These are phyloP conservation scores for Lophiostoma macrostomum DNA, from an alignment of 495 filamentous ascomycete genomes.

Conservation along the genomic window DNA sequence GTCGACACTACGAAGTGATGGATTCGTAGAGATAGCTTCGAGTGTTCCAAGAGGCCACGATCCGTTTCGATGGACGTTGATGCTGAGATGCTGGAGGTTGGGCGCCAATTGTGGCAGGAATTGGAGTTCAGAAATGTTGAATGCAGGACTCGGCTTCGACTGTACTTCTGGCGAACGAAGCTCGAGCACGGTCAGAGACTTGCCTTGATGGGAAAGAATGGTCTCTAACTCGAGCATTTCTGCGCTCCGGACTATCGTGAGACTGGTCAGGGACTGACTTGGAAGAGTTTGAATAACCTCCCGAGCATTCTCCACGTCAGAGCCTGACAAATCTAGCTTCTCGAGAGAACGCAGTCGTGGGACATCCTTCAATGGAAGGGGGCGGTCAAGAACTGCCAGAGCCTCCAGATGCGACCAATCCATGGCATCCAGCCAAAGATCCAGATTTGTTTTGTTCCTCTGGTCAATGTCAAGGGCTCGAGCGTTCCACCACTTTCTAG, in stretches of 20 bases:
- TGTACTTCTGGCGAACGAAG: background rate
- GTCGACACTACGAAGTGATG: conserved; percentile 3
- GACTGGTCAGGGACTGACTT: background rate
- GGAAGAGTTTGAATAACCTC: background rate
- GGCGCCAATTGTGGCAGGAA: background rate
- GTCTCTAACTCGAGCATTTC: background rate
- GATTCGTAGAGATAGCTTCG: background rate
- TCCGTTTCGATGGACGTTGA: conserved; percentile 14
- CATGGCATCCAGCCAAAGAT: conserved; percentile 17
- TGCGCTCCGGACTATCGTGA: background rate
- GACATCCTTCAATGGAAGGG: background rate
- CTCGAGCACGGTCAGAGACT: background rate
- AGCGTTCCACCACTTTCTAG: background rate
- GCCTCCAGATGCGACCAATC: conserved; percentile 8
- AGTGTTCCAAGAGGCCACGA: conserved; percentile 4
- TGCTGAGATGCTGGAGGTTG: background rate
- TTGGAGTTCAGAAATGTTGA: background rate
- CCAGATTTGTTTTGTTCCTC: conserved; percentile 1
- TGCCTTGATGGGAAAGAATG: background rate
- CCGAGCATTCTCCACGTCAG: background rate
- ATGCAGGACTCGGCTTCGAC: background rate
- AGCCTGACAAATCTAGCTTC: background rate
- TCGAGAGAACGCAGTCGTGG: background rate
- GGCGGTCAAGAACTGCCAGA: background rate
- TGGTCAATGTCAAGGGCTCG: background rate